phyloP scores from a whole-genome alignment of 768 basidiomycete genomes.

The Clathrus columnatus region DNA sequence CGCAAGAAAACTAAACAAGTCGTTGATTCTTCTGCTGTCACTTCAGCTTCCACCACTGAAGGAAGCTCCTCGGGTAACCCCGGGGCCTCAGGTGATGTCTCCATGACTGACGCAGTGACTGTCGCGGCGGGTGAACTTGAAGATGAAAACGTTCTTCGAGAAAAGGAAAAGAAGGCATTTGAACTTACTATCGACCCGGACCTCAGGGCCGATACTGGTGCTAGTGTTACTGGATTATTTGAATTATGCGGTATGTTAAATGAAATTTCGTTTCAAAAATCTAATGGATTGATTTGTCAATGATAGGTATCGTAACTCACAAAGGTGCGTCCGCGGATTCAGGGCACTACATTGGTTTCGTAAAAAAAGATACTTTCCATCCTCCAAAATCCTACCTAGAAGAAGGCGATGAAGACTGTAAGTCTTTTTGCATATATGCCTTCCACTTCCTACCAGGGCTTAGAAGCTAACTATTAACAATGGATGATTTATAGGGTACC shows the following conservation, averaged over 20 bases:
- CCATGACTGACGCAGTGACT: conserved; percentile 14
- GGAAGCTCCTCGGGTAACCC: conserved; percentile 6
- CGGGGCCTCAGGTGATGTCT: conserved; percentile 5
- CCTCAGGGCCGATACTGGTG: conserved; percentile 59
- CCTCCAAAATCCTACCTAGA: conserved; percentile 28
- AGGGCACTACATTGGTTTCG: conserved; percentile 93
- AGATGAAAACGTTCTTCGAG: conserved; percentile 56
- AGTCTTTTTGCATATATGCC: conserved; percentile 34
- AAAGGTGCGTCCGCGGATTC: conserved; percentile 93
- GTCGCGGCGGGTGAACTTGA: conserved; percentile 41
- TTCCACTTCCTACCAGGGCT: conserved; percentile 20
- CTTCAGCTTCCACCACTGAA: conserved; percentile 16
- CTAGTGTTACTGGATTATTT: conserved; percentile 75
- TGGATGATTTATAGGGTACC: conserved; percentile 47
- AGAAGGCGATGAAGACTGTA: conserved; percentile 47
- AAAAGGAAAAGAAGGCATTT: conserved; percentile 58
- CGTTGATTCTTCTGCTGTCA: conserved; percentile 24
- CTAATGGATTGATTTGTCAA: conserved; percentile 6
- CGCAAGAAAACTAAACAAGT: conserved; percentile 59
- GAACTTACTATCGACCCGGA: conserved; percentile 53
- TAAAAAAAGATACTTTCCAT: conserved; percentile 68
- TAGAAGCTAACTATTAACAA: not conserved
- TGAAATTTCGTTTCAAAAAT: not conserved
- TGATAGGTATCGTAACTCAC: conserved; percentile 84
- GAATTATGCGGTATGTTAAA: conserved; percentile 73